phyloP scores from a whole-genome alignment of 345 rosid genomes.

The Gossypium turneri region DNA sequence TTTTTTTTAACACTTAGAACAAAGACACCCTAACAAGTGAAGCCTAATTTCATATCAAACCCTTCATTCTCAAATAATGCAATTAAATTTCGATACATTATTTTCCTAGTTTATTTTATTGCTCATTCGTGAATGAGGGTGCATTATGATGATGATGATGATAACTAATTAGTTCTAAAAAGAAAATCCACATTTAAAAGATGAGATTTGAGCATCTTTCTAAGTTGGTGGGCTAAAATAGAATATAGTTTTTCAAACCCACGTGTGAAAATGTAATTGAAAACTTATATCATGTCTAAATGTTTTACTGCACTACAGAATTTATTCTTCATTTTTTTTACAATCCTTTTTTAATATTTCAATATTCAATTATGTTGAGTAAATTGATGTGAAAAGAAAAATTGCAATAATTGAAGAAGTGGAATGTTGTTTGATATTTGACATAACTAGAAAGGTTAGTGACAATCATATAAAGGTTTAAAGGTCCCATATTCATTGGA shows the following conservation, averaged over 20 bases:
- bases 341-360: not conserved
- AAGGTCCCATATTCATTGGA: conserved; percentile 14
- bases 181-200: conserved; percentile 1
- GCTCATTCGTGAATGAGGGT: not conserved
- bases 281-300: not conserved
- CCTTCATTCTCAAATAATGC: not conserved
- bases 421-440: not conserved
- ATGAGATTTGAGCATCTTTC: conserved; percentile 10
- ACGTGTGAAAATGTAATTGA: not conserved
- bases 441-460: not conserved
- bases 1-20: not conserved
- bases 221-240: not conserved
- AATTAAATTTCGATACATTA: not conserved
- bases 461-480: not conserved
- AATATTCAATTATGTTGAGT: not conserved
- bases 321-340: not conserved
- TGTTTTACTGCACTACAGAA: not conserved
- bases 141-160: not conserved
- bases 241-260: not conserved
- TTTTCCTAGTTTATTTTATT: not conserved
- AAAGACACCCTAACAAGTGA: not conserved
- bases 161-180: not conserved
- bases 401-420: not conserved
- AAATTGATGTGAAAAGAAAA: not conserved
- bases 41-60: not conserved